Evolutionary conservation across 2,329 filamentous ascomycete species (phyloP), one percentile per base, ranked within the genome.

Genomic region (Apiospora rasikravindrae): DNA sequence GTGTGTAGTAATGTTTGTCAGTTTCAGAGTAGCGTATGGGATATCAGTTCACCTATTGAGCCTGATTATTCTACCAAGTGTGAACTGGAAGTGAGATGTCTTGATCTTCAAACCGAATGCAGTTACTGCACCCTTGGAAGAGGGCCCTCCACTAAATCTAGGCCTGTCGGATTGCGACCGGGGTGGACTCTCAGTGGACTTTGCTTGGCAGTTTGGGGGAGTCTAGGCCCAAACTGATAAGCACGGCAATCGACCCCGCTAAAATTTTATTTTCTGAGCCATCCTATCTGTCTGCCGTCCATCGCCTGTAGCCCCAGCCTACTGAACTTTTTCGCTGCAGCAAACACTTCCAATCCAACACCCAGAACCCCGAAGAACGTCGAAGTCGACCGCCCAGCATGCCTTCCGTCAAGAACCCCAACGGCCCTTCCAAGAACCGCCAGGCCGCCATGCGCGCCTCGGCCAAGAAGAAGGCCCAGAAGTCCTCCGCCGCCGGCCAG

Each of bases 341-440:
- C 40, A 2, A n/a, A n/a, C n/a, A 11, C 40, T 42, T 42, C n/a
- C 2, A 13, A 24, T 26, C 11, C 19, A n/a, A 49, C 45, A 6
- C 19, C 19, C 6, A 26, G 49, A 3, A 53, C 11, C 4, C n/a
- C 53, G 26, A 61, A 8, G 7, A 19, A 33, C 53, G 53, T 37
- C 53, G 53, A 61, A 7, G 26, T n/a, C 4, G 42, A 33, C 8
- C 69, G 70, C 77, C 71, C 74, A 79, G 71, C 26, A 89, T 89
- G 87, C 84, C 86, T 22, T 89, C 88, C 67, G 85, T 88, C 76
- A 87, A 87, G 75, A 90, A 89, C 82, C 88, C 88, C 77, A 90
- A 90, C 84, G 84, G 83, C 67, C 84, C 84, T 13, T 89, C 87
- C 70, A 86, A 86, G 77, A 89, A 88, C 83, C 85, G 87, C 19